phyloP scores from a whole-genome alignment of 2,329 filamentous ascomycete genomes.

The Botrytis paeoniae region DNA sequence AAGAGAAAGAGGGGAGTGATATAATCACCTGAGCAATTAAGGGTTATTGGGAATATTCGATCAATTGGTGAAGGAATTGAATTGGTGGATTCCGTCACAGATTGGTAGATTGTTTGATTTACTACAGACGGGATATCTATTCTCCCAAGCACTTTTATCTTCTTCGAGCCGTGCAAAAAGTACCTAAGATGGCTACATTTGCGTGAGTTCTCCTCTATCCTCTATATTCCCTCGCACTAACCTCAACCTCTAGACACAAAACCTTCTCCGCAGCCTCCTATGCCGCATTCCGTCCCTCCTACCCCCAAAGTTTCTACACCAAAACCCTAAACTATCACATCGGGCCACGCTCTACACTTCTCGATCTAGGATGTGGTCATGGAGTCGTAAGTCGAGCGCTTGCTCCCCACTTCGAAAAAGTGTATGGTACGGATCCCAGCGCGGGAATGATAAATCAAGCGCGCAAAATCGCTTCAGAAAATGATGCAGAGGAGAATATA shows the following conservation, averaged over 20 bases:
- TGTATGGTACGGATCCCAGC: constrained; percentile 57
- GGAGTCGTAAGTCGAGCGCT: constrained; percentile 56
- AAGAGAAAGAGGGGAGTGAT: not conserved
- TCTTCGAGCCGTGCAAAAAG: not conserved
- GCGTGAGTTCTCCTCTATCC: constrained; percentile 40
- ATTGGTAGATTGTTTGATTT: not conserved
- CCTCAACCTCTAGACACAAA: constrained; percentile 45
- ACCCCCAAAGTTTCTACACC: constrained; percentile 54
- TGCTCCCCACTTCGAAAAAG: constrained; percentile 48
- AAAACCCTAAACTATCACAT: constrained; percentile 54
- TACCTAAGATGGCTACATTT: constrained; percentile 47
- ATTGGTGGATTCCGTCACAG: not conserved
- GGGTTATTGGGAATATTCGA: not conserved
- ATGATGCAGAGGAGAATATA: constrained; percentile 42
- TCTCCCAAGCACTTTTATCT: not conserved
- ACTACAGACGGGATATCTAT: not conserved
- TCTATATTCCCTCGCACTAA: constrained; percentile 18
- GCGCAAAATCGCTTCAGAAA: constrained; percentile 1
- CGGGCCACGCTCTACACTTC: constrained; percentile 38
- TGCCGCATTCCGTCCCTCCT: constrained; percentile 57
- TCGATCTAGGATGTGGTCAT: constrained; percentile 65
- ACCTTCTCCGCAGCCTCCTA: constrained; percentile 57
- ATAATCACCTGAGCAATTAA: not conserved
- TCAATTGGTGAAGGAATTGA: not conserved
- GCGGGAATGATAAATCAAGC: constrained; percentile 55